Conservation (phyloP, 805 yeast species). For the Saturnispora sanitii region DNA sequence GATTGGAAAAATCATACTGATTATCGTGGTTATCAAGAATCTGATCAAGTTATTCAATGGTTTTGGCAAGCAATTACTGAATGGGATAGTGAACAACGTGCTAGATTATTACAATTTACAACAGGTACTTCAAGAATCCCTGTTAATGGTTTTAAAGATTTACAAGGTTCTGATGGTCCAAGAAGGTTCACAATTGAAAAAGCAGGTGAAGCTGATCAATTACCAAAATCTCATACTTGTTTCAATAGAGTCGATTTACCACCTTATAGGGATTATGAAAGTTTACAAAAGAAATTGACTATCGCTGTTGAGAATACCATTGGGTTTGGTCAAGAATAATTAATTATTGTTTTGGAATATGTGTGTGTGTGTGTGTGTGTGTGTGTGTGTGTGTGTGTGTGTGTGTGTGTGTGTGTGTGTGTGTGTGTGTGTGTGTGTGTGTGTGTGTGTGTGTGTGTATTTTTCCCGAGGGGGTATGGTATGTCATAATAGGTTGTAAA, state of each 20-base stretch:
- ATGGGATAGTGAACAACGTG: constrained; percentile 96
- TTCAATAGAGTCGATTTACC: constrained; percentile 98
- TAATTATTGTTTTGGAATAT: too few species aligned
- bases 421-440: too few species aligned
- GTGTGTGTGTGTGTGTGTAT: too few species aligned
- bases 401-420: too few species aligned
- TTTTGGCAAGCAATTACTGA: constrained; percentile 90
- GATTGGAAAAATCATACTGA: constrained; percentile 99
- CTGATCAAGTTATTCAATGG: constrained; percentile 96
- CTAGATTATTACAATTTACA: constrained; percentile 90
- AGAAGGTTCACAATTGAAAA: constrained; percentile 97
- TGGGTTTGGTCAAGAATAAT: constrained; percentile 96
- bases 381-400: not conserved
- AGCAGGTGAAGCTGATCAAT: constrained; percentile 87
- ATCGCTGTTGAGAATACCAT: constrained; percentile 98
- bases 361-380: too few species aligned
- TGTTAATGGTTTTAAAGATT: constrained; percentile 95
- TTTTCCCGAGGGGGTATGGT: too few species aligned
- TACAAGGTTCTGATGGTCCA: constrained; percentile 99
- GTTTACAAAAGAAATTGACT: constrained; percentile 80
- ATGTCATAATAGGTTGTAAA: too few species aligned
- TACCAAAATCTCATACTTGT: constrained; percentile 97
- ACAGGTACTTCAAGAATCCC: constrained; percentile 99
- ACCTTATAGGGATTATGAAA: constrained; percentile 76
- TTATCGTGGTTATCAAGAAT: constrained; percentile 94